Conservation (phyloP, 1,284 basidiomycete genomes). For the Ceratorhiza oryzae-sativae region DNA sequence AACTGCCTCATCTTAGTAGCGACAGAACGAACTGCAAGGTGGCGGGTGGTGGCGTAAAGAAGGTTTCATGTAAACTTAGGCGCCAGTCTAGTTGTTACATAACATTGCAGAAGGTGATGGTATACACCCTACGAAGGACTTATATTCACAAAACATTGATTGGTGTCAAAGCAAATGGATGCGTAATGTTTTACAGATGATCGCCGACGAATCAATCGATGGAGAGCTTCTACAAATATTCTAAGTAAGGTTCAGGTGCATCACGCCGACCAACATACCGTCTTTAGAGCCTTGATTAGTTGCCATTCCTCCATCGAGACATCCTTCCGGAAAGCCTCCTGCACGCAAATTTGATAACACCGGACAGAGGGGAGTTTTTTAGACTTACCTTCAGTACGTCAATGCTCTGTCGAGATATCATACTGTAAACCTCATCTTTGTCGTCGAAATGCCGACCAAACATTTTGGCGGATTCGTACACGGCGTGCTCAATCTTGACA, state of each 20-base stretch:
- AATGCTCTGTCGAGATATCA: slow-evolving; percentile 91
- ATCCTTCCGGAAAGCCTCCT: slow-evolving; percentile 89
- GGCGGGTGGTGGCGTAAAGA: neutral
- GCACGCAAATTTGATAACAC: slow-evolving; percentile 41
- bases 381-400: slow-evolving; percentile 85
- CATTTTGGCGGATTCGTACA: slow-evolving; percentile 95
- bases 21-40: neutral
- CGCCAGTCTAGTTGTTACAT: slow-evolving; percentile 1
- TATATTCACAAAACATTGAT: neutral
- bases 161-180: neutral
- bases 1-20: slow-evolving; percentile 76
- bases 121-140: neutral
- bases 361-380: slow-evolving; percentile 16
- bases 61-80: slow-evolving; percentile 8
- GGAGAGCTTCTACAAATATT: slow-evolving; percentile 14
- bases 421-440: slow-evolving; percentile 91
- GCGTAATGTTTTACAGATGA: neutral
- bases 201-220: slow-evolving; percentile 16
- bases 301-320: slow-evolving; percentile 94
- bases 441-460: slow-evolving; percentile 96
- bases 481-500: slow-evolving; percentile 97
- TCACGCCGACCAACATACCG: slow-evolving; percentile 59
- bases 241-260: neutral
- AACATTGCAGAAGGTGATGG: neutral
- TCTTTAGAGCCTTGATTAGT: slow-evolving; percentile 91